Conservation (phyloP, 345 rosid species). For the Melaleuca alternifolia region DNA sequence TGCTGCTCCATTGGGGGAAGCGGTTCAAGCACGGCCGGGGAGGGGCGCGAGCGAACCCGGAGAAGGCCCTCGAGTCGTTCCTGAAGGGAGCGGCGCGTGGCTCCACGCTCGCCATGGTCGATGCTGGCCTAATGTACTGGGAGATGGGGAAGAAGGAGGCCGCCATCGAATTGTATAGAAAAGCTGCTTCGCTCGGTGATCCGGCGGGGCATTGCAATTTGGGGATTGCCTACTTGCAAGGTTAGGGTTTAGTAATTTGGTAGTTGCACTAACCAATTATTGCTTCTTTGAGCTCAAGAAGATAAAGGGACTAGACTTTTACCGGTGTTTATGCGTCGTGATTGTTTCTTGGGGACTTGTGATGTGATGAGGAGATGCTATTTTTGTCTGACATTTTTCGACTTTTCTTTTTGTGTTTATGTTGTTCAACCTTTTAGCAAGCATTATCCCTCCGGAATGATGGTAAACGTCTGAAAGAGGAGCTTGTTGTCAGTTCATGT, state of each 20-base stretch:
- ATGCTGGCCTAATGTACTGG: conserved; percentile 88
- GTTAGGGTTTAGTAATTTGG: conserved; percentile 12
- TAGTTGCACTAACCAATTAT: neutral
- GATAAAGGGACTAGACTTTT: neutral
- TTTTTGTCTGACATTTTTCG: too few species aligned
- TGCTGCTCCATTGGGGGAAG: conserved; percentile 68
- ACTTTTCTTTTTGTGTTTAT: too few species aligned
- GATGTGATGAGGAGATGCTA: neutral
- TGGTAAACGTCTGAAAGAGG: neutral
- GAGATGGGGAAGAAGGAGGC: conserved; percentile 48
- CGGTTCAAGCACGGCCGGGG: conserved; percentile 79
- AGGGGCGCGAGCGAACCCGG: conserved; percentile 47
- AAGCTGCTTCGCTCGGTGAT: conserved; percentile 80
- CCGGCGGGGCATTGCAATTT: conserved; percentile 72
- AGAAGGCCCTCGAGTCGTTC: conserved; percentile 76
- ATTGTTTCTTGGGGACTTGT: neutral
- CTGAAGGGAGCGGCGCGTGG: conserved; percentile 78
- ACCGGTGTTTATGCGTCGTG: neutral
- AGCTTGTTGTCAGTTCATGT: neutral
- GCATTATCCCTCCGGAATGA: neutral
- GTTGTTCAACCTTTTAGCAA: neutral
- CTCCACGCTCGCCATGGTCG: conserved; percentile 95
- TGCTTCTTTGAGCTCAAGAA: neutral
- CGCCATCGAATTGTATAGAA: conserved; percentile 45
- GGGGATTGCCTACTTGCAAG: conserved; percentile 71